Evolutionary conservation across 75 land plant species (phyloP).

Genomic region (Azolla pinnata): DNA sequence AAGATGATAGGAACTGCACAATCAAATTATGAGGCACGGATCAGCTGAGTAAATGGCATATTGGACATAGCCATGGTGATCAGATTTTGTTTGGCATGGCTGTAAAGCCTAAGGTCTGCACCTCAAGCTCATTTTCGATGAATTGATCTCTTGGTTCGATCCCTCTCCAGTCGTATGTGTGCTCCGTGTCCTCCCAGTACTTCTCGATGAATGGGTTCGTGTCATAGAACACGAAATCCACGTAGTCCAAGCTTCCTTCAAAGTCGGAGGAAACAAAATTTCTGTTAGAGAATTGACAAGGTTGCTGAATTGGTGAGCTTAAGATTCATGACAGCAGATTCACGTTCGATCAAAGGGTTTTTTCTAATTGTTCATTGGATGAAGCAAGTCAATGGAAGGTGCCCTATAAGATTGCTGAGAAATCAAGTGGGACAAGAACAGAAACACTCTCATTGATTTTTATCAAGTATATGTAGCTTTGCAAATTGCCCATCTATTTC

Average conservation of each 20-base stretch:
- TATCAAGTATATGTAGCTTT: too few relatives aligned
- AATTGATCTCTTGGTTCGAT: constrained; percentile 9
- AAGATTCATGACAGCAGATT: not conserved
- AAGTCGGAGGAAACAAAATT: not conserved
- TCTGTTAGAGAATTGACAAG: not conserved
- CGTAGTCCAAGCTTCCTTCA: not conserved
- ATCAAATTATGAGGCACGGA: too few relatives aligned
- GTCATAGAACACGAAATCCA: constrained; percentile 21
- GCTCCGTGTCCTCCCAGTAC: constrained; percentile 12
- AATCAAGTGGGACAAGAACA: too few relatives aligned
- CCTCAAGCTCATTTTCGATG: constrained; percentile 14
- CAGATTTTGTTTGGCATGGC: too few relatives aligned
- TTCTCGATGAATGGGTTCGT: constrained; percentile 22
- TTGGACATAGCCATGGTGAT: too few relatives aligned
- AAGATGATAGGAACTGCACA: constrained; percentile 3
- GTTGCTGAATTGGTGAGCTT: not conserved
- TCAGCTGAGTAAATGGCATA: too few relatives aligned
- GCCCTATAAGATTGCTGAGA: too few relatives aligned
- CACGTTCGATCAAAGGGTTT: not conserved
- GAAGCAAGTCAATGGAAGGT: not conserved
- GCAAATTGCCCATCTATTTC: too few relatives aligned
- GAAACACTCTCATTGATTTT: too few relatives aligned
- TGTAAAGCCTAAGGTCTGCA: not conserved
- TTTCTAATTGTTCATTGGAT: not conserved
- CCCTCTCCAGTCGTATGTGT: constrained; percentile 20